Evolutionary conservation across 495 filamentous ascomycete species (phyloP), one percentile per base, ranked within the genome.

Genomic region (Penicillium simplicissimum): DNA sequence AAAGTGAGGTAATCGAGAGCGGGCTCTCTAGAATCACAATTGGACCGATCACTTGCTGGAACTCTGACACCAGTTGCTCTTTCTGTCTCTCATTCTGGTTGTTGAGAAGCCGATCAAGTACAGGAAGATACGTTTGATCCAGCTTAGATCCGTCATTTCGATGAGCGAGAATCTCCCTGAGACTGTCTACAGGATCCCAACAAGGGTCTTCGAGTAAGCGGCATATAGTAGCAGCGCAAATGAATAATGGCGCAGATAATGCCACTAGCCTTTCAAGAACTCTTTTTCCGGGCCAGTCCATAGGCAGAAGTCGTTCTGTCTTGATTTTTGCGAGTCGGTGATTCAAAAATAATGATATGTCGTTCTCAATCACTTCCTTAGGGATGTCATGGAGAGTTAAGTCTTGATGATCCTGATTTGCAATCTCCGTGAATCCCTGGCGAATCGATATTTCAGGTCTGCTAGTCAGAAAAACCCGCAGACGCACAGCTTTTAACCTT

Each of bases 381-480:
- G 61, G 59, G 8, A 28, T 28, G 4, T 67, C 40, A 7, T 71
- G 57, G 53, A 72, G 66, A 4, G 76, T 69, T 19, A 61, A 17
- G 28, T 72, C 57, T 14, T 71, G 43, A 57, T 70, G 51, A 1
- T 65, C 52, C n/a, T 60, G 36, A 13, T 61, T 47, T 5, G 55
- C 10, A 17, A 71, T 69, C 3, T 61, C 25, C n/a, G 17, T 4
- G 40, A 79, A 76, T 0, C 68, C 72, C 13, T 65, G 67, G 8
- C 70, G 71, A 56, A 83, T 75, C 2, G 75, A 70, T n/a, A 79
- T 60, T 53, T 84, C 79, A 28, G 81, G 81, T 53, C 81, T 67
- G 52, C 81, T 76, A 0, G 76, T 78, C 7, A 79, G 11, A 19
- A 78, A 72, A 5, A 78, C 31, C 2, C 65, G 62, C 0, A 76